These are phyloP conservation scores for Jacaranda mimosifolia DNA, from an alignment of 257 asterid genomes.

Conservation along the genomic window DNA sequence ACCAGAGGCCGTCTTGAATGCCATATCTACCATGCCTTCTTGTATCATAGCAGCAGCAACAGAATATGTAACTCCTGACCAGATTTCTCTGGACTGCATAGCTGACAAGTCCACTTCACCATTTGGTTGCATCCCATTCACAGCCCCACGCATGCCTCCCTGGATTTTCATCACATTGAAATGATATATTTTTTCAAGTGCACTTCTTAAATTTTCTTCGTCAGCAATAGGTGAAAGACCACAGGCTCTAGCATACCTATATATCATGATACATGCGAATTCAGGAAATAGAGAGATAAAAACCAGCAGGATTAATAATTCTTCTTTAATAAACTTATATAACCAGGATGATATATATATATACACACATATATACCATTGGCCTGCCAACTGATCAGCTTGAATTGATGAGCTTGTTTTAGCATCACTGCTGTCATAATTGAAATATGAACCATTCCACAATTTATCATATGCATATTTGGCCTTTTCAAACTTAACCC, in stretches of 20 bases:
- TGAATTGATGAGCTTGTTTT: constrained; percentile 68
- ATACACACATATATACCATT: constrained; percentile 54
- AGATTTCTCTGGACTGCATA: constrained; percentile 79
- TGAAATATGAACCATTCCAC: constrained; percentile 85
- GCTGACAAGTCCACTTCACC: constrained; percentile 70
- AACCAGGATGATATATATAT: too few species aligned
- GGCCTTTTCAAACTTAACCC: constrained; percentile 72
- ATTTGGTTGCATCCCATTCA: constrained; percentile 75
- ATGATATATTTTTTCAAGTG: constrained; percentile 59
- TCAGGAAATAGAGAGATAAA: too few species aligned
- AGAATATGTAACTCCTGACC: constrained; percentile 82
- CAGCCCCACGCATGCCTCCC: constrained; percentile 72
- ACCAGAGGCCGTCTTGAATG: constrained; percentile 72
- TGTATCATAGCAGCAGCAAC: constrained; percentile 84
- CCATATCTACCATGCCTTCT: constrained; percentile 64
- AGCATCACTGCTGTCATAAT: constrained; percentile 62
- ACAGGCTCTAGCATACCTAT: constrained; percentile 76
- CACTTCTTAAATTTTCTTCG: constrained; percentile 58
- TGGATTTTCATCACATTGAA: constrained; percentile 71
- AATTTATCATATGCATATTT: constrained; percentile 59
- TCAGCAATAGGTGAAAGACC: constrained; percentile 74
- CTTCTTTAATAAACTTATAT: too few species aligned
- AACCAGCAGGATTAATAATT: too few species aligned
- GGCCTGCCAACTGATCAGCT: constrained; percentile 90
- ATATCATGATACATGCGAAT: not conserved